Percentiles rank a stretch among this genome's conserved stretches.
phyloP scores from a whole-genome alignment of 257 asterid species.

The Forsythia viridissima region DNA sequence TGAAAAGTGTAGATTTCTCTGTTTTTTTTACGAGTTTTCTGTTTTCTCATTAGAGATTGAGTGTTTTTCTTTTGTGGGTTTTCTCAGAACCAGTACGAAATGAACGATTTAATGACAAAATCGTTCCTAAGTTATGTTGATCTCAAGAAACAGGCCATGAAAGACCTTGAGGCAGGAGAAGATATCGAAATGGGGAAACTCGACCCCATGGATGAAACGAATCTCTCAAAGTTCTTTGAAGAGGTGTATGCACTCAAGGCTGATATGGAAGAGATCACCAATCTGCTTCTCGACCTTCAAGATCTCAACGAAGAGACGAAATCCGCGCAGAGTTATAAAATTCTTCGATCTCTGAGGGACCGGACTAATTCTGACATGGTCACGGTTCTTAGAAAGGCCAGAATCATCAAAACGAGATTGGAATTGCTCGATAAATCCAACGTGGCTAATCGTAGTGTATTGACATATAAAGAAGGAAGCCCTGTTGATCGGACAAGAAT shows the following conservation, averaged over 20 bases:
- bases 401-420: constrained; percentile 51
- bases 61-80: background rate
- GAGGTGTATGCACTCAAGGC: constrained; percentile 54
- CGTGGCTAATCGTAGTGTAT: constrained; percentile 37
- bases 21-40: background rate
- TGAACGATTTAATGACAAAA: constrained; percentile 81
- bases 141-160: constrained; percentile 72
- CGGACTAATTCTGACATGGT: constrained; percentile 60
- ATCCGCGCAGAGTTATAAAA: constrained; percentile 48
- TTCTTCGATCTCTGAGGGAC: constrained; percentile 68
- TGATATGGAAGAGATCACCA: constrained; percentile 68
- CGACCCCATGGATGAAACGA: constrained; percentile 50
- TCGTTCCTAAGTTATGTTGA: constrained; percentile 77
- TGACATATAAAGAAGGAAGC: constrained; percentile 43
- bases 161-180: constrained; percentile 54
- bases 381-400: constrained; percentile 64
- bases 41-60: background rate
- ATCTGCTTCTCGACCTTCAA: constrained; percentile 68
- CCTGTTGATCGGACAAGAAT: constrained; percentile 65
- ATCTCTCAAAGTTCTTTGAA: constrained; percentile 61
- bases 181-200: constrained; percentile 75
- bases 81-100: constrained; percentile 46
- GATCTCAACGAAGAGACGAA: constrained; percentile 56
- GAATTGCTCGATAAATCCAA: constrained; percentile 72
- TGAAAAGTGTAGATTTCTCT: background rate